Base-by-base conservation (phyloP, 768 basidiomycete species). In the Imleria badia region DNA sequence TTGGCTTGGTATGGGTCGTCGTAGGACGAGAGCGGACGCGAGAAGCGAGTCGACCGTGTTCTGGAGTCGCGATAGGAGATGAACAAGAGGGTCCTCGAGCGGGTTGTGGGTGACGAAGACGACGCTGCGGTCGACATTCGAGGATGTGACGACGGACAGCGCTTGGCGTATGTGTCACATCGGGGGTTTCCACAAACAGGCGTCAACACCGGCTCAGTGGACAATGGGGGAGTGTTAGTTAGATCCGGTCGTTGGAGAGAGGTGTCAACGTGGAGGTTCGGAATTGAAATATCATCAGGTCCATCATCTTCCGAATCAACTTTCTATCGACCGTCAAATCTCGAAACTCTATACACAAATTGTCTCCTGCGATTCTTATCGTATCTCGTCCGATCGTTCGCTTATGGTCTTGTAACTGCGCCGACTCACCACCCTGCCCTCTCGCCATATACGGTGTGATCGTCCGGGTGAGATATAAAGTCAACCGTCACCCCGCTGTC, bases 61-160 rank as follows among this genome's bases (percentile, higher is more conserved):
- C 78, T 78, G 5, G 92, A 91, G 74, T 95, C 91, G 56, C 96
- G 82, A 73, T 90, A 94, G 7, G 94, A 96, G 56, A 95, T 87
- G 73, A 98, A 98, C 64, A 98, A 83, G 50, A 92, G 82, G 3
- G 96, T 98, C 44, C 96, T 74, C 2, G 91, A 94, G 62, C 96
- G 87, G 34, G 89, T 93, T 38, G 84, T 81, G 39, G 75, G 75
- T 52, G 71, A 67, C 30, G 70, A 67, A 29, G 73, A 68, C 61
- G 60, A 62, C 50, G 60, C 46, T 12, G 60, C 5, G 59, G 70
- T 66, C 48, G 76, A 64, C 69, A 71, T 72, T 12, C 72, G 61
- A 26, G 49, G 22, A 60, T 51, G 62, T 55, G 52, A 65, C 61
- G 33, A 48, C 47, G 48, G 61, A 52, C 38, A 36, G 55, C 20